phyloP scores from a whole-genome alignment of 2,329 filamentous ascomycete species.

The Microdochium nivale region DNA sequence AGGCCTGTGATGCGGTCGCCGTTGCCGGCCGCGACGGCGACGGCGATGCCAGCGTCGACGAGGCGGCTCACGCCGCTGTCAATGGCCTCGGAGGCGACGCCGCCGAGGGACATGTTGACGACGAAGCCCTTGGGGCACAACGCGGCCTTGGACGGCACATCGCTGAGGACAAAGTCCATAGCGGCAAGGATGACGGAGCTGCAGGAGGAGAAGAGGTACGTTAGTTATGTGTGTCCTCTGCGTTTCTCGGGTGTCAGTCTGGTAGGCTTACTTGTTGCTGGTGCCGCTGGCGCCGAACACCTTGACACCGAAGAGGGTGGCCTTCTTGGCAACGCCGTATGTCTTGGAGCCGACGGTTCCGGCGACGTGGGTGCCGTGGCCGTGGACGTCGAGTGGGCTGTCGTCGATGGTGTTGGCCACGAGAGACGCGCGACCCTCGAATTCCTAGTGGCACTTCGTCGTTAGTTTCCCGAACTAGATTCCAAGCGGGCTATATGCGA shows the following conservation, averaged over 20 bases:
- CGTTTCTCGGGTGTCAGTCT: not conserved
- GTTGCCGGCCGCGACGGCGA: constrained; percentile 13
- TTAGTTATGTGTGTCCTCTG: not conserved
- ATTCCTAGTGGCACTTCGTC: constrained; percentile 11
- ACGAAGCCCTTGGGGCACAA: constrained; percentile 12
- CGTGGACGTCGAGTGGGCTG: constrained; percentile 18
- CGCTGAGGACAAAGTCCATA: constrained; percentile 16
- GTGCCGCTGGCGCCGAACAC: constrained; percentile 14
- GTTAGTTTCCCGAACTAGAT: not conserved
- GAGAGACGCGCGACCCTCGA: constrained; percentile 22
- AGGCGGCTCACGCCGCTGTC: constrained; percentile 7
- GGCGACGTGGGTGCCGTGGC: constrained; percentile 29
- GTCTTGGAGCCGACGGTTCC: constrained; percentile 25
- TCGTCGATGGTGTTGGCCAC: constrained; percentile 21
- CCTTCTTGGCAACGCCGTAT: constrained; percentile 30
- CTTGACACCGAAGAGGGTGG: constrained; percentile 28
- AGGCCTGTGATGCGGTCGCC: not conserved
- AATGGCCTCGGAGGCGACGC: constrained; percentile 1
- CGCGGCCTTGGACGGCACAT: constrained; percentile 4
- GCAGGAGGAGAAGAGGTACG: not conserved
- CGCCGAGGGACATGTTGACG: constrained; percentile 19
- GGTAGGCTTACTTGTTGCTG: not conserved
- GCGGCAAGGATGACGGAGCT: constrained; percentile 21
- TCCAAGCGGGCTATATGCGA: not conserved
- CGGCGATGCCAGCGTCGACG: constrained; percentile 7